phyloP scores from a whole-genome alignment of 331 rosid species.

The Cucumis variabilis region DNA sequence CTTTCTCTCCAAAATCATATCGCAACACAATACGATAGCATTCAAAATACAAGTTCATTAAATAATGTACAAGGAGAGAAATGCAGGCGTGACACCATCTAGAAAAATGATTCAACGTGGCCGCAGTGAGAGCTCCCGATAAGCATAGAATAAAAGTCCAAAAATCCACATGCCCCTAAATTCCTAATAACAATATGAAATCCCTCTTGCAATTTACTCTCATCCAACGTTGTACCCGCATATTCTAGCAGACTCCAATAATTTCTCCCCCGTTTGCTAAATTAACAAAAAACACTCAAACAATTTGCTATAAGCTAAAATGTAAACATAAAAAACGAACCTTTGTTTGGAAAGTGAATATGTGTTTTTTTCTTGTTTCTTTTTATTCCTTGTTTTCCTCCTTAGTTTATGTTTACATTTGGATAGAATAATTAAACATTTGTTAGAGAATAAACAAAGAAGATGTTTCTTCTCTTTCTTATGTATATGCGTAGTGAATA shows the following conservation, averaged over 20 bases:
- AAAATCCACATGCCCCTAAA: too few relatives aligned
- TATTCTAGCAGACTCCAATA: not conserved
- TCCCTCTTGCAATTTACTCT: not conserved
- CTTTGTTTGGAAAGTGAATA: too few relatives aligned
- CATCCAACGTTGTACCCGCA: not conserved
- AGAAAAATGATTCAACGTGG: not conserved
- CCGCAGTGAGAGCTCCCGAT: too few relatives aligned
- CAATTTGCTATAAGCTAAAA: not conserved
- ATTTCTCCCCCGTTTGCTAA: not conserved
- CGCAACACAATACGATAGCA: not conserved
- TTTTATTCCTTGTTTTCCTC: too few relatives aligned
- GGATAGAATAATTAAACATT: not conserved
- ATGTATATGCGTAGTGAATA: too few relatives aligned
- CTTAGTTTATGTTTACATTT: not conserved
- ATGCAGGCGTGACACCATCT: not conserved
- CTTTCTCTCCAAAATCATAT: not conserved
- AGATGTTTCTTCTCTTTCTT: too few relatives aligned
- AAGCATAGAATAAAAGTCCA: not conserved
- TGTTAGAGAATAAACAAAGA: too few relatives aligned
- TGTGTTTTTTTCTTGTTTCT: too few relatives aligned
- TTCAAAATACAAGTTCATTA: not conserved
- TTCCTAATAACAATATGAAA: not conserved
- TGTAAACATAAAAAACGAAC: too few relatives aligned
- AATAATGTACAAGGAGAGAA: too few relatives aligned
- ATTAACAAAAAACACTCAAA: not conserved